phyloP scores from a whole-genome alignment of 163 green algal genomes.

The Scenedesmus sp. region DNA sequence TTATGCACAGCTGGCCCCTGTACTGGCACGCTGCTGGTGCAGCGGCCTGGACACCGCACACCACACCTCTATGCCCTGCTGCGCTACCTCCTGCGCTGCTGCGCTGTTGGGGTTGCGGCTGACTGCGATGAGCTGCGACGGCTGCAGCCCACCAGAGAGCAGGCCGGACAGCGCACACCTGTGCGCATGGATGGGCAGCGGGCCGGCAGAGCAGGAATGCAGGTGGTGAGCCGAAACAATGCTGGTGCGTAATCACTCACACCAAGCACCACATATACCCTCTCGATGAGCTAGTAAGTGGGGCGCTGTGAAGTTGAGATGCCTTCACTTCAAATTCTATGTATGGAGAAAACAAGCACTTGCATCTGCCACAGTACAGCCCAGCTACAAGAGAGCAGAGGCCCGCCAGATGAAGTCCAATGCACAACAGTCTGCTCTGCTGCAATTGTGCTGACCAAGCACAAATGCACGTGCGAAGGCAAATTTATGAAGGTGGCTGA shows the following conservation, averaged over 20 bases:
- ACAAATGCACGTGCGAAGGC: too few species aligned
- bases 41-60: neutral
- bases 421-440: too few species aligned
- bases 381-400: too few species aligned
- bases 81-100: slow-evolving; percentile 20
- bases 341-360: too few species aligned
- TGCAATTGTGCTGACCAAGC: neutral
- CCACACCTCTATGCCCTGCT: slow-evolving; percentile 31
- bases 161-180: slow-evolving; percentile 43
- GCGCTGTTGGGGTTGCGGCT: slow-evolving; percentile 25
- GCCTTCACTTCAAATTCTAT: too few species aligned
- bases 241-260: neutral
- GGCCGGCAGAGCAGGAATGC: neutral
- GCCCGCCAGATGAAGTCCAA: too few species aligned
- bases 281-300: too few species aligned
- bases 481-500: neutral
- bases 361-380: too few species aligned
- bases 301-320: too few species aligned
- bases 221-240: neutral
- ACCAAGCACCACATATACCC: neutral
- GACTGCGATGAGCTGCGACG: slow-evolving; percentile 39
- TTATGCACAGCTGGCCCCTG: too few species aligned
- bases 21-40: too few species aligned
- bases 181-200: neutral
- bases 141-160: slow-evolving; percentile 32